Percentiles rank a stretch among this genome's conserved stretches.
Conservation (phyloP, 2,329 filamentous ascomycete genomes). For the Trichoderma sp. region DNA sequence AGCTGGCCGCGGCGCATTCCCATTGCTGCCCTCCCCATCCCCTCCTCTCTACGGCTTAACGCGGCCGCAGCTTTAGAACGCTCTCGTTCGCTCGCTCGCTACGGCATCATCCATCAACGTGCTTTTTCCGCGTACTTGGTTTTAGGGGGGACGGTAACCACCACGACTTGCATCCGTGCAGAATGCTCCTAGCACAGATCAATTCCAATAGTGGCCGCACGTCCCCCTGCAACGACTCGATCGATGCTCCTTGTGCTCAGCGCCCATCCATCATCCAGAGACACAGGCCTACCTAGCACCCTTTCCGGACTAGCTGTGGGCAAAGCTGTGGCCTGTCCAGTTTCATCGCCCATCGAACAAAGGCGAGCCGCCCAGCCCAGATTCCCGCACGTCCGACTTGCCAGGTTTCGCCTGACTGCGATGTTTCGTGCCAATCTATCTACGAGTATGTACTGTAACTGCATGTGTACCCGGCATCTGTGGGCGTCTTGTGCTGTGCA, state of each 20-base stretch:
- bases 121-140: background rate
- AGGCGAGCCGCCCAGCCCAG: conserved; percentile 1
- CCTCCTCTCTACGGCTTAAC: background rate
- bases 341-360: conserved; percentile 8
- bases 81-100: background rate
- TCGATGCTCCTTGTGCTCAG: background rate
- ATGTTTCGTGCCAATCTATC: background rate
- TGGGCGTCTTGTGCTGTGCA: background rate
- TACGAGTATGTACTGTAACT: too few relatives aligned
- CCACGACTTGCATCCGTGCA: background rate
- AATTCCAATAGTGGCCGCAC: background rate
- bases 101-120: background rate
- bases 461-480: too few relatives aligned
- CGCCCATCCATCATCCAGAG: background rate
- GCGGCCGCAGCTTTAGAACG: background rate
- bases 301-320: background rate
- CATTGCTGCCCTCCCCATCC: background rate
- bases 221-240: background rate
- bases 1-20: background rate
- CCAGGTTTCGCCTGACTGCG: background rate
- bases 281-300: background rate
- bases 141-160: background rate
- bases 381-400: conserved; percentile 9
- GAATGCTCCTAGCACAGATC: background rate
- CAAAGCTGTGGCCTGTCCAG: background rate